These are phyloP conservation scores for Punctularia strigosozonata DNA, from an alignment of 768 basidiomycete species.

Conservation along the genomic window DNA sequence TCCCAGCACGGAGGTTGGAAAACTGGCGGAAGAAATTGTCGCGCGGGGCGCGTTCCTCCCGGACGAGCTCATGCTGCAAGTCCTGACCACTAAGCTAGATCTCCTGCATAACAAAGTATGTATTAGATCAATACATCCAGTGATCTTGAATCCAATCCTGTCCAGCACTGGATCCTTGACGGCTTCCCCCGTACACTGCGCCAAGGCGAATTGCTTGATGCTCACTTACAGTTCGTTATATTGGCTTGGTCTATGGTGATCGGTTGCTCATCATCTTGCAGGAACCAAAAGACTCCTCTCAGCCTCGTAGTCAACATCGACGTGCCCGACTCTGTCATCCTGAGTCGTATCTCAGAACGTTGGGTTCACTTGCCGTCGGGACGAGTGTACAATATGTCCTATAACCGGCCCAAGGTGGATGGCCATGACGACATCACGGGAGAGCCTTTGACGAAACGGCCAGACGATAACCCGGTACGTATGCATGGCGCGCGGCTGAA, in stretches of 20 bases:
- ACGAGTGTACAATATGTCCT: conserved; percentile 81
- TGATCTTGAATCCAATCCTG: neutral
- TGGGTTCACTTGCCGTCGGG: conserved; percentile 86
- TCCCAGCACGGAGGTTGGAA: conserved; percentile 55
- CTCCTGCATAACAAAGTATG: conserved; percentile 51
- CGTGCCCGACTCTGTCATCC: conserved; percentile 79
- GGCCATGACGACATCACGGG: conserved; percentile 83
- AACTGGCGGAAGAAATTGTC: conserved; percentile 66
- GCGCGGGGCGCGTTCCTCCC: conserved; percentile 67
- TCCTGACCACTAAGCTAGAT: conserved; percentile 66
- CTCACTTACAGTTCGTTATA: conserved; percentile 51
- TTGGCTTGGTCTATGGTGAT: neutral
- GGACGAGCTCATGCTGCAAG: conserved; percentile 69
- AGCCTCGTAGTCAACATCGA: conserved; percentile 79
- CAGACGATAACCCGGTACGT: conserved; percentile 82
- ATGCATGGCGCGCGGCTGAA: no score
- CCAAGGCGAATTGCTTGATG: conserved; percentile 74
- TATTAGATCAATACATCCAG: neutral
- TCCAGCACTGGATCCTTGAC: conserved; percentile 83
- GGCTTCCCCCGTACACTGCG: conserved; percentile 84
- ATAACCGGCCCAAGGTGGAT: conserved; percentile 70
- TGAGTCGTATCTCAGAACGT: conserved; percentile 79
- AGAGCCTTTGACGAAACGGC: conserved; percentile 76
- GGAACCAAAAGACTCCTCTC: conserved; percentile 51
- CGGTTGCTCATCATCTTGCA: conserved; percentile 15